These are phyloP conservation scores for Diaporthe citriasiana DNA, from an alignment of 2,329 filamentous ascomycete species.

Conservation along the genomic window DNA sequence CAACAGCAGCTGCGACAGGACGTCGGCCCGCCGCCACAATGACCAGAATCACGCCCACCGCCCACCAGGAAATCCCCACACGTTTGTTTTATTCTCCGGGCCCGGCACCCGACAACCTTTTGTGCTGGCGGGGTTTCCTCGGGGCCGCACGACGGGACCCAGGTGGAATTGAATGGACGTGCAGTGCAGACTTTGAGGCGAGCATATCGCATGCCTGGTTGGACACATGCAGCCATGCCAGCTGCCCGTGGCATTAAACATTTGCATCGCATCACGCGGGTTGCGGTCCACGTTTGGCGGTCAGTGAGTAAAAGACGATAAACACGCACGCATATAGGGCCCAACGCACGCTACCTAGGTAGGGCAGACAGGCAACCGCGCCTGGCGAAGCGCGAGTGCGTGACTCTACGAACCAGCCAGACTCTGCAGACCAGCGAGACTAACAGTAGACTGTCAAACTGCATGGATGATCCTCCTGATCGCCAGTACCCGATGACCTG, in stretches of 20 bases:
- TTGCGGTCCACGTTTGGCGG: background rate
- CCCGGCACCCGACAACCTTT: constrained; percentile 17
- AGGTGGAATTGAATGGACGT: background rate
- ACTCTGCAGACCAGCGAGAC: background rate
- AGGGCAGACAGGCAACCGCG: background rate
- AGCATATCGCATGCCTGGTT: background rate
- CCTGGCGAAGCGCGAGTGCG: constrained; percentile 5
- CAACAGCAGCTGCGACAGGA: constrained; percentile 20
- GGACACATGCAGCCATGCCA: background rate
- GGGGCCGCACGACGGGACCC: background rate
- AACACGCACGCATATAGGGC: background rate
- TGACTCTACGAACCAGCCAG: background rate
- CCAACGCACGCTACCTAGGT: background rate
- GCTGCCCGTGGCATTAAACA: too few species aligned
- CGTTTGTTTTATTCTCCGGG: background rate
- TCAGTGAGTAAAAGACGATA: background rate
- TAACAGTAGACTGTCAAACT: background rate
- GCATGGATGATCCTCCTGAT: constrained; percentile 31
- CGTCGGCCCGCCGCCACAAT: background rate
- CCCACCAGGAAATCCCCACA: constrained; percentile 3
- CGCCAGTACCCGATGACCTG: constrained; percentile 32
- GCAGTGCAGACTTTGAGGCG: constrained; percentile 11
- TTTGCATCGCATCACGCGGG: constrained; percentile 25
- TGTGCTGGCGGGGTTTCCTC: background rate
- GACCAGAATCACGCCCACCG: background rate